Base-by-base conservation (phyloP, 352 stramenopile genomes). In the Phytopythium litorale region DNA sequence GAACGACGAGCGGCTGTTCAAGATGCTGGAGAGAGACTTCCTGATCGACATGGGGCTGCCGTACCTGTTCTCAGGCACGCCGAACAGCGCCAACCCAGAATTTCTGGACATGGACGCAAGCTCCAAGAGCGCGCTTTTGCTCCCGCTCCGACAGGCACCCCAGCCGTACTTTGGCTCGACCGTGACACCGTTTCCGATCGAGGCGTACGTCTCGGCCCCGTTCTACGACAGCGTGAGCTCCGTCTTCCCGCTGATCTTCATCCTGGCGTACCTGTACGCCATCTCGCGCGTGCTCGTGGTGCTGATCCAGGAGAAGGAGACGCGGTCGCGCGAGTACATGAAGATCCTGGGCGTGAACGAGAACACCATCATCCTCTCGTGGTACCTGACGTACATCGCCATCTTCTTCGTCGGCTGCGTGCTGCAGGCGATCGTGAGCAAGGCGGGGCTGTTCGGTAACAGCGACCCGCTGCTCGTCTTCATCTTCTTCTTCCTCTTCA, bases 281-380 rank as follows among this genome's bases (percentile, higher is more conserved):
- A 79, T 95, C 5, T 96, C 88, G 8, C 72, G 79, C 7, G 76
- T 97, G 32, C 66, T 98, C 37, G 75, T 91, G 7, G 72, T 79
- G 28, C 75, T 98, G 51, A 94, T 98, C 30, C 63, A 75, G 18
- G 92, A 98, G 65, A 97, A 97, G 42, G 92, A 98, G 64, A 79
- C 76, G 6, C 76, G 86, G 4, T 75, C 92, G 48, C 89, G 92
- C 25, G 93, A 98, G 65, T 80, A 79, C 45, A 94, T 98, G 72
- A 92, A 93, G 66, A 83, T 87, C 53, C 87, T 98, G 62, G 94
- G 95, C 18, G 78, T 98, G 30, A 95, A 72, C 9, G 81, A 92
- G 53, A 71, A 60, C 13, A 72, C 64, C n/a, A 91, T 92, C 56
- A 68, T 88, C n/a, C 54, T 78, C 30, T 85, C 76, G 35, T 92